phyloP scores from a whole-genome alignment of 768 basidiomycete species.

The Pulveroboletus sp. region DNA sequence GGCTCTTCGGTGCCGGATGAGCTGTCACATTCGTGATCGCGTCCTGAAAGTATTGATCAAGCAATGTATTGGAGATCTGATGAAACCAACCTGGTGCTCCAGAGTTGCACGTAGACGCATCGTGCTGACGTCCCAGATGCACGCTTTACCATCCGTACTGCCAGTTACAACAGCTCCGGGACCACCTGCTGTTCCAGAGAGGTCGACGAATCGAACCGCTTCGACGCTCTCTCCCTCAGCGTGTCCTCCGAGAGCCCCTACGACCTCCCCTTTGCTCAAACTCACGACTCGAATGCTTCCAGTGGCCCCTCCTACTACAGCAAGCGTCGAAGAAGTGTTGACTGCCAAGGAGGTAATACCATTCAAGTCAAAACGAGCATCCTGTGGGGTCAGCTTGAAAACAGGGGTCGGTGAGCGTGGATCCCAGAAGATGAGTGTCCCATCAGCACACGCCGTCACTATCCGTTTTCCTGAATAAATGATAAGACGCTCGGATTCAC shows the following conservation, averaged over 20 bases:
- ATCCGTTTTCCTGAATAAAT: constrained; percentile 72
- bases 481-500: not conserved
- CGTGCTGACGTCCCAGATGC: constrained; percentile 91
- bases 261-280: constrained; percentile 81
- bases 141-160: constrained; percentile 90
- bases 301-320: constrained; percentile 81
- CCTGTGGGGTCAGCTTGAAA: constrained; percentile 72
- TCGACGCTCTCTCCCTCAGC: constrained; percentile 87
- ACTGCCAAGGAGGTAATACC: constrained; percentile 87
- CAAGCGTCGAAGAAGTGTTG: constrained; percentile 85
- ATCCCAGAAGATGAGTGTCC: constrained; percentile 87
- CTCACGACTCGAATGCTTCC: constrained; percentile 89
- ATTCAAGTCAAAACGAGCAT: constrained; percentile 74
- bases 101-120: constrained; percentile 81
- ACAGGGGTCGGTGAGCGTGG: constrained; percentile 74
- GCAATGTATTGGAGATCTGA: not conserved
- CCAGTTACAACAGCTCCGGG: constrained; percentile 72
- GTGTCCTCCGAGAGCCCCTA: constrained; percentile 79
- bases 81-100: constrained; percentile 66
- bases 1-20: constrained; percentile 70
- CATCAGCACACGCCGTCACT: constrained; percentile 81
- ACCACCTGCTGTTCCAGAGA: constrained; percentile 53
- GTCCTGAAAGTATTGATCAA: constrained; percentile 52
- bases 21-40: constrained; percentile 78
- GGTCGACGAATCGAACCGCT: constrained; percentile 78